Conservation (phyloP, 2,329 filamentous ascomycete genomes). For the Knufia fluminis region DNA sequence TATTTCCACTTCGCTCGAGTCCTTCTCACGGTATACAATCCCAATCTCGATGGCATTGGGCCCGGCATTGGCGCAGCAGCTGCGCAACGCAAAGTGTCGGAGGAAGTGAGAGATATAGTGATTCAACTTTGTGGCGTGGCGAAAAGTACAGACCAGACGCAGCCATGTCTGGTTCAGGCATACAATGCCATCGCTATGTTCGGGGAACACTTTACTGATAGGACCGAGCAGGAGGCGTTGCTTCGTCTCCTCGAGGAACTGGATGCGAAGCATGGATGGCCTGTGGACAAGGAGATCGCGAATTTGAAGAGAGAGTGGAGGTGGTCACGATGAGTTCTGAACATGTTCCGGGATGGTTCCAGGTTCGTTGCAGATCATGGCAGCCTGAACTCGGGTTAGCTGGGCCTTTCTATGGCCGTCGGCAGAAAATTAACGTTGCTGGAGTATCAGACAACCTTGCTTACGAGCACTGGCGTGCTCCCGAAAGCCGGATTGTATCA, state of each 20-base stretch:
- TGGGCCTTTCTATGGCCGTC: too few relatives aligned
- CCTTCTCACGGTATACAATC: slow-evolving; percentile 24
- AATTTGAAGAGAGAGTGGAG: slow-evolving; percentile 44
- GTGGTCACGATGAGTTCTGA: slow-evolving; percentile 9
- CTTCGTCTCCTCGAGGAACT: slow-evolving; percentile 31
- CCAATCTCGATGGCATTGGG: slow-evolving; percentile 23
- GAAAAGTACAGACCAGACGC: slow-evolving; percentile 45
- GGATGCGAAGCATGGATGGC: slow-evolving; percentile 45
- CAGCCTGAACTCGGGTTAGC: too few relatives aligned
- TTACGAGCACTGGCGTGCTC: too few relatives aligned
- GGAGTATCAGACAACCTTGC: too few relatives aligned
- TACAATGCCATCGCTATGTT: slow-evolving; percentile 21
- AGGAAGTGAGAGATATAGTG: slow-evolving; percentile 35
- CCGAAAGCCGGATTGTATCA: too few relatives aligned
- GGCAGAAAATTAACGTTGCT: too few relatives aligned
- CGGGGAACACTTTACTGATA: slow-evolving; percentile 18
- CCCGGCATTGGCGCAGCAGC: slow-evolving; percentile 18
- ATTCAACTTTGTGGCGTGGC: slow-evolving; percentile 51
- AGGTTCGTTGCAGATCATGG: too few relatives aligned
- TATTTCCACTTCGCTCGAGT: slow-evolving; percentile 23
- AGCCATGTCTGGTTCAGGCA: slow-evolving; percentile 44
- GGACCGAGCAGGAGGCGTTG: slow-evolving; percentile 17
- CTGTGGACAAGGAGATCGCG: slow-evolving; percentile 40
- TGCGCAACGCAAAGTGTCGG: slow-evolving; percentile 11
- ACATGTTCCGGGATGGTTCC: background rate